Evolutionary conservation across 169 alveolate species (phyloP), one percentile per base, ranked within the genome.

Genomic region (Cytauxzoon felis): DNA sequence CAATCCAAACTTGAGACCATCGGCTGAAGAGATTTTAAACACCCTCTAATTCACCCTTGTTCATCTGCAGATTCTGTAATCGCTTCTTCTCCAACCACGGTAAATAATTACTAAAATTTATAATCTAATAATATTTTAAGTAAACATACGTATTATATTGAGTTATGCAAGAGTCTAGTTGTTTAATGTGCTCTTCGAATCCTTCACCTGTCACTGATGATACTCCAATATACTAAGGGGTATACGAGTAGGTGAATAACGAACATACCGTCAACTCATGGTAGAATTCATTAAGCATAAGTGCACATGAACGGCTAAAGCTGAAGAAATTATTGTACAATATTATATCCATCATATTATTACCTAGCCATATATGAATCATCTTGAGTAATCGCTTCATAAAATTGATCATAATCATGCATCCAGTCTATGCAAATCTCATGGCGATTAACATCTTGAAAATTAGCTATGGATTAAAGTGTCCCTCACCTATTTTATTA

Each of bases 281-380:
- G 78, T 95, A 95, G 78, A 91, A 95, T 66, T 95, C 98, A 61
- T 89, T 91, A 30, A 95, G 87, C 63, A 93, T 93, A 51, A 95
- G 80, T 21, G 96, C 93, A 59, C 95, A 85, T 21, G 95, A 85
- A 45, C 96, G 80, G 38, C 95, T 90, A 61, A 95, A 87, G 58
- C 93, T 87, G 58, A 87, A 54, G 9, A 30, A 0, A 3, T 13
- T 38, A 38, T 13, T 11, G 45, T 38, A 13, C 45, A 13, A 11
- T 38, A 11, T 11, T 13, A 38, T 13, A 38, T 38, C 45, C 45
- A 11, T 38, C 18, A 21, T 5, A 1, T 24, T 0, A 6, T 16
- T 43, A 73, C 84, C 78, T 65, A 16, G 81, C 92, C 80, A 93
- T 88, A 72, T 95, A 95, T 18, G 93, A 83, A 43, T 93, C 96